A percentile compares a stretch with the other conserved stretches of the same genome.
phyloP scores from a whole-genome alignment of 2,329 filamentous ascomycete genomes.

The Alternaria dauci region DNA sequence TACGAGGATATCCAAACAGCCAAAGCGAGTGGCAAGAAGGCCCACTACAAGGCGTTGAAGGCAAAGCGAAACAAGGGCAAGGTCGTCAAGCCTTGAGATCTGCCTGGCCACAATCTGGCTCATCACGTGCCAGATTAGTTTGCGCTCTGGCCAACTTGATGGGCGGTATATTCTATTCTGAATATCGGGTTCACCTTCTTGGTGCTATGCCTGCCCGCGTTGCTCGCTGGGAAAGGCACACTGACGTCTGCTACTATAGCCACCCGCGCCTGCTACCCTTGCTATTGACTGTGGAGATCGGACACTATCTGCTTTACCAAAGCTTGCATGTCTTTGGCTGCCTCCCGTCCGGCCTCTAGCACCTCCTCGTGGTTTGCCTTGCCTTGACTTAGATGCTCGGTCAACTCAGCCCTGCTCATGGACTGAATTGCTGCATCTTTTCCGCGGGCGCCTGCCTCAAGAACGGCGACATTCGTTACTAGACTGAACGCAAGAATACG shows the following conservation, averaged over 20 bases:
- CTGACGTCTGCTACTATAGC: not conserved
- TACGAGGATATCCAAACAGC: slow-evolving; percentile 83
- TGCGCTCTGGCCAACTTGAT: not conserved
- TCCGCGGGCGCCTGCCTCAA: slow-evolving; percentile 66
- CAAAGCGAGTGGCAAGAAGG: slow-evolving; percentile 89
- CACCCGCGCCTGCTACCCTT: not conserved
- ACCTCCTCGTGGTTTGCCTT: slow-evolving; percentile 73
- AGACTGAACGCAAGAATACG: slow-evolving; percentile 70
- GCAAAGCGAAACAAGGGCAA: slow-evolving; percentile 60
- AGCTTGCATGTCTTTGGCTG: slow-evolving; percentile 69
- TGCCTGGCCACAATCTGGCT: not conserved
- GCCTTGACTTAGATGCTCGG: slow-evolving; percentile 64
- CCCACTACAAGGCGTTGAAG: slow-evolving; percentile 83
- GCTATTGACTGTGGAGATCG: slow-evolving; percentile 44
- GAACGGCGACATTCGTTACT: slow-evolving; percentile 70
- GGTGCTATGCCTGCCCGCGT: not conserved
- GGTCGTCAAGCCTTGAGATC: slow-evolving; percentile 46
- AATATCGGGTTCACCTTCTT: not conserved
- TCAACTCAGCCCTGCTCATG: slow-evolving; percentile 60
- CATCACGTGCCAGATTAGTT: not conserved
- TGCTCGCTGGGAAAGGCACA: not conserved
- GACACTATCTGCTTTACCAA: slow-evolving; percentile 58
- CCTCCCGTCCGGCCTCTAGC: slow-evolving; percentile 66
- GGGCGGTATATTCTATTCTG: not conserved
- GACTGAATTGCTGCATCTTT: slow-evolving; percentile 64